Base-by-base conservation (phyloP, 2,329 filamentous ascomycete species). In the Didymosphaeria variabile region DNA sequence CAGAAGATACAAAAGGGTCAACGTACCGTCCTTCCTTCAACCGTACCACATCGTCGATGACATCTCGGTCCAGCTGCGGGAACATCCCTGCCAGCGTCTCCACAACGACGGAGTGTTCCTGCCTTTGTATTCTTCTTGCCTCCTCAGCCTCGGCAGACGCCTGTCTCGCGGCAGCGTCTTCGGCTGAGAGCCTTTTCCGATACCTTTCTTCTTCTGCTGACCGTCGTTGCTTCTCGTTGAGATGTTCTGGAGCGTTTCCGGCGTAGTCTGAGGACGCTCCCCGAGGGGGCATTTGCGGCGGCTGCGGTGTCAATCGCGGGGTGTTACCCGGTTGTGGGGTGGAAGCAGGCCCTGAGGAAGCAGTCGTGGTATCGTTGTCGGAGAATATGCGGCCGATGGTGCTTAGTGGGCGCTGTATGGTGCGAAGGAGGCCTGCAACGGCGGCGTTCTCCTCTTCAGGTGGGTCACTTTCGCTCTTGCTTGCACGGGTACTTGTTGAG, bases 1-100 rank as follows among this genome's bases (percentile, higher is more conserved):
- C 21, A 32, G 9, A 34, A 32, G 15, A 40, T n/a, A 29, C 13
- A 8, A 31, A 19, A 12, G 36, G 46, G 36, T n/a, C 17, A 9
- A 86, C 91, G 82, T 79, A 94, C 93, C 92, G 88, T 75, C 95
- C 96, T 79, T 97, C 90, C 80, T 99, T 97, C 82, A 96, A 88
- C 77, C 94, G 89, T 29, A 99, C 95, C 44, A 99, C 95, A 80
- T 99, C 95, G 72, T 94, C 94, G 74, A 99, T 98, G 40, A 99
- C 87, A 52, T 99, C 96, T 72, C 89, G 88, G 77, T 99, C 95
- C 54, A 99, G 83, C 74, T 96, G 93, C 0, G 95, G 95, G 77
- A 99, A 99, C 95, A 99, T 99, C 70, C 93, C 91, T 51, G 92
- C 90, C 59, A 99, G 81, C 38, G 95, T 98, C 80, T 98, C 95